Percentiles rank a stretch among this genome's conserved stretches.
phyloP scores from a whole-genome alignment of 257 asterid species.

The Solanum habrochaites region DNA sequence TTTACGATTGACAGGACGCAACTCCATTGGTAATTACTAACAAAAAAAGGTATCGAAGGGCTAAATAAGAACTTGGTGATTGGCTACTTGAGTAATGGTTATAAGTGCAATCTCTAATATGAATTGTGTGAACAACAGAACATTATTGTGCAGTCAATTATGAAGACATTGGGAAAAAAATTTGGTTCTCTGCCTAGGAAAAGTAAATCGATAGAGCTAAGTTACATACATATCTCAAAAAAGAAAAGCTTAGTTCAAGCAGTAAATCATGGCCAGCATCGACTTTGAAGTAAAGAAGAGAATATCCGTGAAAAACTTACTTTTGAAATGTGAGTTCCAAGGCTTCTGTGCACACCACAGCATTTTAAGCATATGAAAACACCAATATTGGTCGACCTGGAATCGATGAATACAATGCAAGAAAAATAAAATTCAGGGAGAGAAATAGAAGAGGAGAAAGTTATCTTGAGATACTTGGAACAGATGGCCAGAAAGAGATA shows the following conservation, averaged over 20 bases:
- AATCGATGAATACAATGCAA: neutral
- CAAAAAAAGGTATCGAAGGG: neutral
- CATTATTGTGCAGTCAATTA: neutral
- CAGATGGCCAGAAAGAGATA: neutral
- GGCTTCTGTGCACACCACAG: constrained; percentile 96
- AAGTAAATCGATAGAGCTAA: neutral
- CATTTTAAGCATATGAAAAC: constrained; percentile 96
- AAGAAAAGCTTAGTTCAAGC: neutral
- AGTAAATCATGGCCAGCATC: neutral
- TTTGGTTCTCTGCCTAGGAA: neutral
- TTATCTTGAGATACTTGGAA: neutral
- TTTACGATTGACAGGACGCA: neutral
- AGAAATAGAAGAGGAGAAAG: neutral
- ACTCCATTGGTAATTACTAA: neutral
- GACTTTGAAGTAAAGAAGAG: neutral
- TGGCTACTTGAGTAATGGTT: neutral
- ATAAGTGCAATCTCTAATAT: neutral
- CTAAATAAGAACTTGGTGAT: neutral
- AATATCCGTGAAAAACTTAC: constrained; percentile 18
- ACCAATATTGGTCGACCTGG: constrained; percentile 92
- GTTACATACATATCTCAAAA: neutral
- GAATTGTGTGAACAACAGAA: neutral
- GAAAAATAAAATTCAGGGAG: neutral
- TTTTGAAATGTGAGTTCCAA: constrained; percentile 89
- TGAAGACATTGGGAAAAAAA: neutral